phyloP scores from a whole-genome alignment of 1,139 yeast species.

The Debaryomyces coudertii region DNA sequence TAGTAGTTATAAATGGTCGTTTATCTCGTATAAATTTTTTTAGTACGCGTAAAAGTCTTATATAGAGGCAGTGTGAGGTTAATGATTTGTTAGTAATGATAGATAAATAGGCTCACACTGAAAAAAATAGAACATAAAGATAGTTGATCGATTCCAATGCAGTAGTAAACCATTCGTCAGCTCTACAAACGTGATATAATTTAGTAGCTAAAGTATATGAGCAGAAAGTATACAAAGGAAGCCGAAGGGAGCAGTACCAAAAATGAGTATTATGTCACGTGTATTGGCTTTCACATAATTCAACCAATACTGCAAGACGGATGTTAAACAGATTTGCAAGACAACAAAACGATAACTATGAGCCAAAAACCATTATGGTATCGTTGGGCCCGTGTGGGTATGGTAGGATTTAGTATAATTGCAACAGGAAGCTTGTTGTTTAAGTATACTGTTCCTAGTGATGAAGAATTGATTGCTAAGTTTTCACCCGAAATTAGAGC shows the following conservation, averaged over 20 bases:
- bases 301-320: slow-evolving; percentile 17
- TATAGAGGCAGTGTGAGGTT: slow-evolving; percentile 8
- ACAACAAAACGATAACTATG: slow-evolving; percentile 6
- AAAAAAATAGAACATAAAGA: not conserved
- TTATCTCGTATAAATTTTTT: slow-evolving; percentile 18
- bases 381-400: slow-evolving; percentile 63
- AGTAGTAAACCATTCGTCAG: not conserved
- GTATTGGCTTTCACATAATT: slow-evolving; percentile 9
- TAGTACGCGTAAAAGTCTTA: slow-evolving; percentile 5
- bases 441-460: slow-evolving; percentile 79
- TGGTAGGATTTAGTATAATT: slow-evolving; percentile 62
- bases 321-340: slow-evolving; percentile 14
- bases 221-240: not conserved
- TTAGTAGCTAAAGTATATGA: not conserved
- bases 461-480: slow-evolving; percentile 70
- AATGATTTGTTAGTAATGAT: not conserved
- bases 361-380: slow-evolving; percentile 49
- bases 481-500: slow-evolving; percentile 84
- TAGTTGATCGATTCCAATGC: not conserved
- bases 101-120: not conserved
- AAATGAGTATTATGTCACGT: slow-evolving; percentile 11
- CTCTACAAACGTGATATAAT: not conserved
- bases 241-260: not conserved
- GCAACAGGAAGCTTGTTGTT: slow-evolving; percentile 68
- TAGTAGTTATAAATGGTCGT: slow-evolving; percentile 13